These are phyloP conservation scores for Trichoderma erinaceum DNA, from an alignment of 495 filamentous ascomycete genomes.

Conservation along the genomic window DNA sequence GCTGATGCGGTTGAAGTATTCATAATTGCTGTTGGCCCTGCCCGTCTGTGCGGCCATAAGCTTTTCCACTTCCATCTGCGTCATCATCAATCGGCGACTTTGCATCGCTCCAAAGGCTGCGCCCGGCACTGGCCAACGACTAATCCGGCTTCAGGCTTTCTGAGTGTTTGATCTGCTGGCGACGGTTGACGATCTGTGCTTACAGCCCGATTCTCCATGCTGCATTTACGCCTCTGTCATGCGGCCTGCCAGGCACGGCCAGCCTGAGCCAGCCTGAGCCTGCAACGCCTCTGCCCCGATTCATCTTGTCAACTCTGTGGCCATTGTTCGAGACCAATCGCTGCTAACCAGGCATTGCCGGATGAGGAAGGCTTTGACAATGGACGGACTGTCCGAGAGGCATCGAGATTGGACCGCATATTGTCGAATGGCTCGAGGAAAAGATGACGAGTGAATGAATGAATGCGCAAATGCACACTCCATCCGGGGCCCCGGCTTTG, in stretches of 20 bases:
- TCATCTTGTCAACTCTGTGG: too few species aligned
- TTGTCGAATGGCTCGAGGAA: background rate
- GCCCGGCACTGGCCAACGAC: too few species aligned
- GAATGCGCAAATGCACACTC: background rate
- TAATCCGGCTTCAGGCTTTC: too few species aligned
- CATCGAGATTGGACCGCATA: background rate
- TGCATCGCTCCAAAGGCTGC: background rate
- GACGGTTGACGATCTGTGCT: too few species aligned
- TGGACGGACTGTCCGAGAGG: background rate
- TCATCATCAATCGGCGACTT: background rate
- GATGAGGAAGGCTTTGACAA: background rate
- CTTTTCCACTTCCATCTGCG: background rate
- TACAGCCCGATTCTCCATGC: too few species aligned
- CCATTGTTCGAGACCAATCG: too few species aligned
- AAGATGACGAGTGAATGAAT: background rate
- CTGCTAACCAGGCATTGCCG: background rate
- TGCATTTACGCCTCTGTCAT: background rate
- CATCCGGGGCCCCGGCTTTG: background rate
- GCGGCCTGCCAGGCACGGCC: background rate
- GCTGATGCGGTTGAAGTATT: background rate
- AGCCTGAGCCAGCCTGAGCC: too few species aligned
- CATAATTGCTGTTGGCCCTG: background rate
- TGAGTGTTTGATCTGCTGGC: background rate
- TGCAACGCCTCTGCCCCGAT: too few species aligned
- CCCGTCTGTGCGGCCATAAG: background rate